Conservation (phyloP, 495 filamentous ascomycete genomes). For the Trichoderma parareesei region DNA sequence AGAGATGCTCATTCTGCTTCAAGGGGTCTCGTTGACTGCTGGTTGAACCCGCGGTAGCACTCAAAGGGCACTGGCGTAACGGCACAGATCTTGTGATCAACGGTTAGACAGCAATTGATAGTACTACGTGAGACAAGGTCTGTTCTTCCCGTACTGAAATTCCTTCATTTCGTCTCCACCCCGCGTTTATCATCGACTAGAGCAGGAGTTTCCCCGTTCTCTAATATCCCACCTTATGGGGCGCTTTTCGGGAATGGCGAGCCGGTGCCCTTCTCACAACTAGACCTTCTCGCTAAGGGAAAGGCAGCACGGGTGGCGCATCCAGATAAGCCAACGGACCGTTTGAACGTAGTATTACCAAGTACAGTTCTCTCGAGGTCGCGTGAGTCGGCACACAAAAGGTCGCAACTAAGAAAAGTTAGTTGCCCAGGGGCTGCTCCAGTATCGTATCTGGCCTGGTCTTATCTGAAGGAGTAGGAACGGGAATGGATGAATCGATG, state of each 20-base stretch:
- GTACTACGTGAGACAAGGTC: background rate
- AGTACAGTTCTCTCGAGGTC: background rate
- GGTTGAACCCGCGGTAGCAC: no score
- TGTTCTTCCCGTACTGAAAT: background rate
- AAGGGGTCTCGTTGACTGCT: no score
- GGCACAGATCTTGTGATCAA: no score
- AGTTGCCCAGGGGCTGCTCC: no score
- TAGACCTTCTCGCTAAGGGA: background rate
- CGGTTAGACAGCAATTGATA: no score
- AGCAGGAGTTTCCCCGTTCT: background rate
- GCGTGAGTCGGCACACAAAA: constrained; percentile 1
- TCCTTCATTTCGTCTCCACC: background rate
- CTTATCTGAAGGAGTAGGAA: background rate
- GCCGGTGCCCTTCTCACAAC: background rate
- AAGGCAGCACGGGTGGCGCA: background rate
- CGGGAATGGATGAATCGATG: background rate
- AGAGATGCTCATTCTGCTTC: no score
- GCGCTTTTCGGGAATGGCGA: background rate
- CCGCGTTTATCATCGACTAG: background rate
- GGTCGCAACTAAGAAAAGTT: background rate
- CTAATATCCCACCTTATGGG: background rate
- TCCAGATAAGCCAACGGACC: background rate
- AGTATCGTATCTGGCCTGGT: background rate
- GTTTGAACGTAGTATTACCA: background rate
- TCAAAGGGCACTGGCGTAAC: no score